Evolutionary conservation across 192 early-diverging fungal species (phyloP), one percentile per base, ranked within the genome.

Genomic region (Fimicolochytrium jonesii): DNA sequence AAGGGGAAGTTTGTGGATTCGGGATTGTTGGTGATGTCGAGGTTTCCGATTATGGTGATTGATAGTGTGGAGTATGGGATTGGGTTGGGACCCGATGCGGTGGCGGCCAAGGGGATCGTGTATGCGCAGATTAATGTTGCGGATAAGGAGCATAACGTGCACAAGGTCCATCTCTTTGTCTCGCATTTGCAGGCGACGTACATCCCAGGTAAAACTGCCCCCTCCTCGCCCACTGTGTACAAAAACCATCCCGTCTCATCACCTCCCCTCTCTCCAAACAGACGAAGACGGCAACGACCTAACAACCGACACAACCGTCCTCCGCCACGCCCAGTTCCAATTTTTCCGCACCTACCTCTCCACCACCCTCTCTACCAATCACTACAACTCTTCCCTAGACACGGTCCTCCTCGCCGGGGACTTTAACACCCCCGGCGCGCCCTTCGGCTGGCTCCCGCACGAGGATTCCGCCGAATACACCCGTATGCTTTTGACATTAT

Each of bases 171-270:
- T 29, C 28, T 67, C 11, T 60, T 67, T 29, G 4, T 45, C 3
- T 60, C 66, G 9, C 66, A 67, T 33, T 26, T 67, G 23, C 66
- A 67, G 32, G 54, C 66, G 5, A 52, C 66, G 10, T 67, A 67
- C 48, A 41, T 60, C 56, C 46, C 59, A 11, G 17, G 9, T 29
- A 28, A 49, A 26, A 17, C 18, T 17, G n/a, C n/a, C n/a, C n/a
- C n/a, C n/a, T n/a, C n/a, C n/a, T n/a, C n/a, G n/a, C n/a, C n/a
- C n/a, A n/a, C n/a, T n/a, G n/a, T n/a, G n/a, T n/a, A n/a, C n/a
- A n/a, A n/a, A n/a, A n/a, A n/a, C n/a, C n/a, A n/a, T n/a, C n/a
- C n/a, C n/a, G n/a, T n/a, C n/a, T n/a, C n/a, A n/a, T n/a, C n/a
- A n/a, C n/a, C n/a, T n/a, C n/a, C n/a, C n/a, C n/a, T n/a, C n/a